A percentile compares a stretch with the other conserved stretches of the same genome.
Evolutionary conservation across 2,329 filamentous ascomycete species (phyloP).

Genomic region (Aspergillus niger): DNA sequence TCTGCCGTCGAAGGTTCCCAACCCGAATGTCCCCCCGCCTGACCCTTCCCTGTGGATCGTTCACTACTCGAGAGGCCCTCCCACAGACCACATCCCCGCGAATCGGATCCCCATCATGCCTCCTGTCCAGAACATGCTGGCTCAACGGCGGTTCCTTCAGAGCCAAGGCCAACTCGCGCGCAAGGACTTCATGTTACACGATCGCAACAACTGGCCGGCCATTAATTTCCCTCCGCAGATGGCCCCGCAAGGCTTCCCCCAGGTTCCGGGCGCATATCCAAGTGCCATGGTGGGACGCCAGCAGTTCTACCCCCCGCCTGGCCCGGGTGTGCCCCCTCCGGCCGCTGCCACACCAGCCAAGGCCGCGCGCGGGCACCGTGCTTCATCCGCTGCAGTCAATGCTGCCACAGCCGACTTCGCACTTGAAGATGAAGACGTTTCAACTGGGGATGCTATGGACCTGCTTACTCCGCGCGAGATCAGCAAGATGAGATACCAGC

Average conservation of each 20-base stretch:
- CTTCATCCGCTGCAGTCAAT: constrained; percentile 40
- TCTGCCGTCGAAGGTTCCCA: constrained; percentile 67
- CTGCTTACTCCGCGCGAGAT: constrained; percentile 86
- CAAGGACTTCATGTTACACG: constrained; percentile 93
- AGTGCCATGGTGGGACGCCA: constrained; percentile 41
- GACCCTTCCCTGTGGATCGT: constrained; percentile 88
- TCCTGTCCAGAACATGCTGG: constrained; percentile 44
- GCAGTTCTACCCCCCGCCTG: constrained; percentile 37
- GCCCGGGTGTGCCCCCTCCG: constrained; percentile 29
- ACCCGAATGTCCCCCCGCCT: constrained; percentile 67
- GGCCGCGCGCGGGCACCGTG: constrained; percentile 47
- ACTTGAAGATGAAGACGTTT: constrained; percentile 86
- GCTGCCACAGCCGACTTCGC: constrained; percentile 48
- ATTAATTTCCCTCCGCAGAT: constrained; percentile 66
- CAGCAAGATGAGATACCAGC: constrained; percentile 80
- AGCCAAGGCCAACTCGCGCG: constrained; percentile 77
- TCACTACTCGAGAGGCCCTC: constrained; percentile 80
- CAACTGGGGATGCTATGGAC: constrained; percentile 85
- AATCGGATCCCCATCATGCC: constrained; percentile 54
- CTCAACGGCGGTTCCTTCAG: constrained; percentile 62
- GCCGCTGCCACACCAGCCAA: constrained; percentile 33
- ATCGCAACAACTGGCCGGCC: constrained; percentile 85
- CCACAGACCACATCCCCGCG: constrained; percentile 70
- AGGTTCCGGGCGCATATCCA: constrained; percentile 46
- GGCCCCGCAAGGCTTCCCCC: constrained; percentile 56